These are phyloP conservation scores for Pouteria glomerata DNA, from an alignment of 148 eudicot genomes.

Conservation along the genomic window DNA sequence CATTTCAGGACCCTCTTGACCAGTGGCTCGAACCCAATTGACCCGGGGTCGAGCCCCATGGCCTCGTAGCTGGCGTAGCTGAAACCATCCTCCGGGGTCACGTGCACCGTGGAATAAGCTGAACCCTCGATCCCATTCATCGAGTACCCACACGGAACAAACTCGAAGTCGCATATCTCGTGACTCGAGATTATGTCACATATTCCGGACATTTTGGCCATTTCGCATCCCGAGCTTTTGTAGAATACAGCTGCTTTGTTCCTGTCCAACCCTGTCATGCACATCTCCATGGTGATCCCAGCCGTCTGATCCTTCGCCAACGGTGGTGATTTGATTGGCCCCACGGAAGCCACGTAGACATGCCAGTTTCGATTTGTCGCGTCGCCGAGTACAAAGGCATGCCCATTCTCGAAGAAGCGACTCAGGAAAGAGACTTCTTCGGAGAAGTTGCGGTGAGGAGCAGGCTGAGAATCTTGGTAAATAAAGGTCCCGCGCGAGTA, in stretches of 20 bases:
- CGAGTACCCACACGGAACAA: slow-evolving; percentile 58
- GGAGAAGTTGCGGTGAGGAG: slow-evolving; percentile 57
- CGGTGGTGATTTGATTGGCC: neutral
- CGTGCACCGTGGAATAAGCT: slow-evolving; percentile 48
- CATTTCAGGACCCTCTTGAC: slow-evolving; percentile 36
- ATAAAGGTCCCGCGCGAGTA: slow-evolving; percentile 65
- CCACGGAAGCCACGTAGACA: slow-evolving; percentile 23
- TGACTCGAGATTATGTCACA: slow-evolving; percentile 36
- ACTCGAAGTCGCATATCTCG: slow-evolving; percentile 45
- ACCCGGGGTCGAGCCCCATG: slow-evolving; percentile 35
- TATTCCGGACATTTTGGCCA: slow-evolving; percentile 42
- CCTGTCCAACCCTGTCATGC: slow-evolving; percentile 45
- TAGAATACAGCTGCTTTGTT: slow-evolving; percentile 33
- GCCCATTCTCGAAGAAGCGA: slow-evolving; percentile 34
- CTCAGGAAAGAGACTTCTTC: slow-evolving; percentile 50
- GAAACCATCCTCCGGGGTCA: slow-evolving; percentile 54
- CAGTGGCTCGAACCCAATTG: slow-evolving; percentile 15
- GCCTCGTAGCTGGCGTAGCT: slow-evolving; percentile 64
- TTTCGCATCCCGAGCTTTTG: slow-evolving; percentile 24
- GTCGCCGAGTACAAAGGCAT: slow-evolving; percentile 43
- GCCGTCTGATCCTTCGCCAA: slow-evolving; percentile 10
- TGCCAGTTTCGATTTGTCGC: slow-evolving; percentile 35
- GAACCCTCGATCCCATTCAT: slow-evolving; percentile 48
- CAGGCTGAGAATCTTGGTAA: slow-evolving; percentile 44
- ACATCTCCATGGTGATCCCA: slow-evolving; percentile 30